These are phyloP conservation scores for Sicyos baderoa DNA, from an alignment of 306 rosid genomes.

Conservation along the genomic window DNA sequence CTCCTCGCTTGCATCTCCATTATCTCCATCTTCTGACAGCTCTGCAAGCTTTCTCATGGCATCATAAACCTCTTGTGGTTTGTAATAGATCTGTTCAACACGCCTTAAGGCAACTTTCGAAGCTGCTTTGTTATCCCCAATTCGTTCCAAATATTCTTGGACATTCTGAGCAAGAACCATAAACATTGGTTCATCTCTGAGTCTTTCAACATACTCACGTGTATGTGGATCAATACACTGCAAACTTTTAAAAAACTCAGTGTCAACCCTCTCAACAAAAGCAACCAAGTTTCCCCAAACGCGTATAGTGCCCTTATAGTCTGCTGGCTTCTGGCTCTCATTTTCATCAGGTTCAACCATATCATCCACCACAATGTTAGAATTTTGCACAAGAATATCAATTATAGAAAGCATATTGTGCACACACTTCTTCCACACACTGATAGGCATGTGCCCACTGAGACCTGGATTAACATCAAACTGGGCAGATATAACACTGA, in stretches of 20 bases:
- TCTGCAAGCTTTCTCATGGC: constrained; percentile 90
- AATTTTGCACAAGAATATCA: constrained; percentile 65
- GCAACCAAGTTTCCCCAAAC: constrained; percentile 96
- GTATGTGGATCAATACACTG: constrained; percentile 98
- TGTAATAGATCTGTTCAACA: constrained; percentile 78
- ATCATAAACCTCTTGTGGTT: constrained; percentile 91
- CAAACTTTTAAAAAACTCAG: constrained; percentile 88
- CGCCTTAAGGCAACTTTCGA: constrained; percentile 76
- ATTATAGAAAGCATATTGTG: constrained; percentile 75
- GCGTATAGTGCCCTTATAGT: constrained; percentile 56
- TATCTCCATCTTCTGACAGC: constrained; percentile 41
- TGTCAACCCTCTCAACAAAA: constrained; percentile 67
- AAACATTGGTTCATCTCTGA: constrained; percentile 74
- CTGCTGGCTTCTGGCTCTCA: constrained; percentile 79
- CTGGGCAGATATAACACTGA: constrained; percentile 88
- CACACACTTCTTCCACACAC: constrained; percentile 89
- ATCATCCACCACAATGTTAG: constrained; percentile 79
- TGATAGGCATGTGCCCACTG: constrained; percentile 87
- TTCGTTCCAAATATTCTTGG: constrained; percentile 74
- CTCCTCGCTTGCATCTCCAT: constrained; percentile 40
- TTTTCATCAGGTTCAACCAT: constrained; percentile 76
- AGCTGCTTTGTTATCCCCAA: constrained; percentile 56
- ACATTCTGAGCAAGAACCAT: constrained; percentile 90
- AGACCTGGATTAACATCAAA: constrained; percentile 95
- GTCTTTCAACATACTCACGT: constrained; percentile 92